phyloP scores from a whole-genome alignment of 352 stramenopile species.

The Blastocystis sp. region DNA sequence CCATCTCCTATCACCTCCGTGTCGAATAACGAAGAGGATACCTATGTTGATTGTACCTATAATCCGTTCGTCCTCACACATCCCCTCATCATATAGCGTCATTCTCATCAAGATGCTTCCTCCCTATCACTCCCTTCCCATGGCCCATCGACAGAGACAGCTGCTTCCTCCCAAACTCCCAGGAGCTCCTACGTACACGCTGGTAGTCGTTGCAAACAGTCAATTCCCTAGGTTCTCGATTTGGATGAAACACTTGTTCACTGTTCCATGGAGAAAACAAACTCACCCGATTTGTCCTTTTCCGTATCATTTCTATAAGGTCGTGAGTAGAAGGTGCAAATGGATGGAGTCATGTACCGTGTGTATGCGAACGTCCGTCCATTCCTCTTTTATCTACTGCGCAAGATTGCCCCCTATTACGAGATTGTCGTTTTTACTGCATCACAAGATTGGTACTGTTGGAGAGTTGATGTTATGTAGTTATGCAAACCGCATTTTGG shows the following conservation, averaged over 20 bases:
- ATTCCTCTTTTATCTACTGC: conserved; percentile 47
- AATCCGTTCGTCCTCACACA: background rate
- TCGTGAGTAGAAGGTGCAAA: background rate
- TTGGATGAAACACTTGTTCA: conserved; percentile 51
- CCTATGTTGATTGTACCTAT: background rate
- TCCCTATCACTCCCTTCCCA: background rate
- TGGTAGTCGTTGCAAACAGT: background rate
- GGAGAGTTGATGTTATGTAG: background rate
- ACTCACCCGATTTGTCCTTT: conserved; percentile 7
- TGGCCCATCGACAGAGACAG: background rate
- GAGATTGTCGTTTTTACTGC: conserved; percentile 51
- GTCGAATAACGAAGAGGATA: background rate
- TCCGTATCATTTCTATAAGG: background rate
- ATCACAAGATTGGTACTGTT: background rate
- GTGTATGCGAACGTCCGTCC: conserved; percentile 36
- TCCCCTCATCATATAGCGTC: background rate
- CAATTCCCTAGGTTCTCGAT: background rate
- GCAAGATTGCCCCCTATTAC: background rate
- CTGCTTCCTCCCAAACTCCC: conserved; percentile 4
- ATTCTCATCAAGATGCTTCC: conserved; percentile 50
- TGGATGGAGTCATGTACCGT: background rate
- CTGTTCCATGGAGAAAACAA: conserved; percentile 29
- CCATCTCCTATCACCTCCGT: background rate
- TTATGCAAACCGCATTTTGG: conserved; percentile 35
- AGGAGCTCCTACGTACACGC: conserved; percentile 14